These are phyloP conservation scores for Persicaria tinctoria DNA, from an alignment of 148 eudicot genomes.

Conservation along the genomic window DNA sequence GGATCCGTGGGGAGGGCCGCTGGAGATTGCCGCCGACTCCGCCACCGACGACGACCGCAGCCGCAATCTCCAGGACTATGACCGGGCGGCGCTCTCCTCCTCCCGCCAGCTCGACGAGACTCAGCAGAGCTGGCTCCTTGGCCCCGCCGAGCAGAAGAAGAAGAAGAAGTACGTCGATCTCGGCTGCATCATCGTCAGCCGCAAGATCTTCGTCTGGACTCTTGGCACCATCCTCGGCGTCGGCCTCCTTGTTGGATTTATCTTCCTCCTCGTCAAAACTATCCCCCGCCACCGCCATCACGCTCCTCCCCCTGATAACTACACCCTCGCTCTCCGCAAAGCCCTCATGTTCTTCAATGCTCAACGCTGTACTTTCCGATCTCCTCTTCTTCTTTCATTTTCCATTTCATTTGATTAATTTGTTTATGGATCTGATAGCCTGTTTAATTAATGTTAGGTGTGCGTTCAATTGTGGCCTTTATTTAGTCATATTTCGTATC, in stretches of 20 bases:
- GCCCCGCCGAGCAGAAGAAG: conserved; percentile 82
- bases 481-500: too few species aligned
- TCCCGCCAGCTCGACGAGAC: conserved; percentile 84
- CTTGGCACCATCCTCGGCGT: conserved; percentile 56
- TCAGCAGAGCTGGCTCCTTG: conserved; percentile 92
- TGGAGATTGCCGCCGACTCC: conserved; percentile 79
- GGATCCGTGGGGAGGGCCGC: conserved; percentile 97
- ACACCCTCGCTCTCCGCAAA: conserved; percentile 61
- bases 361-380: conserved; percentile 50
- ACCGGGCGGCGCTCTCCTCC: conserved; percentile 56
- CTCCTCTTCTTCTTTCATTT: not conserved
- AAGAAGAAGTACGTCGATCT: conserved; percentile 93
- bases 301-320: conserved; percentile 67
- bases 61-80: conserved; percentile 71
- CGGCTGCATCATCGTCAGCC: conserved; percentile 72
- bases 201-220: conserved; percentile 75
- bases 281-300: conserved; percentile 49
- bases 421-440: not conserved
- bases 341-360: conserved; percentile 97
- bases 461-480: too few species aligned
- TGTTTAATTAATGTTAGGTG: not conserved
- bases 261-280: conserved; percentile 56
- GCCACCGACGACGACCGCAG: conserved; percentile 96
- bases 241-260: conserved; percentile 45
- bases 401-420: not conserved